Evolutionary conservation across 208 protist genomes (phyloP).

Genomic region (Entamoeba histolytica): DNA sequence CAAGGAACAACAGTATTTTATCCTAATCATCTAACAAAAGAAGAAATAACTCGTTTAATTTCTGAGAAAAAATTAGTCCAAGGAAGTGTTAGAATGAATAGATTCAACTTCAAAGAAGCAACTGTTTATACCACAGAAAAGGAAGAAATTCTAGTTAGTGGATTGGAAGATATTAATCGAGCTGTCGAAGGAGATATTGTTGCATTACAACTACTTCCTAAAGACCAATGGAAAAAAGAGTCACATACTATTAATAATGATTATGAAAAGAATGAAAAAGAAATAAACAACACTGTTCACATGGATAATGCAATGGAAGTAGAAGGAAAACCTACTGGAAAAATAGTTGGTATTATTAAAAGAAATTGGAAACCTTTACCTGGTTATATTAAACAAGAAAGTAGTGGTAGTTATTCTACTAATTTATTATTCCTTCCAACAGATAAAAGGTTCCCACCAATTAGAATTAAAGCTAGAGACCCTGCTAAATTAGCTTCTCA

Average conservation of each 20-base stretch:
- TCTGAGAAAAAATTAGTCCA: slow-evolving; percentile 13
- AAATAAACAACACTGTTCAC: not conserved
- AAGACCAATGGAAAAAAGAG: not conserved
- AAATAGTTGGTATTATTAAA: slow-evolving; percentile 26
- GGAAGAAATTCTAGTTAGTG: not conserved
- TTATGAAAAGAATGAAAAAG: not conserved
- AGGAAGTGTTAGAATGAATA: slow-evolving; percentile 21
- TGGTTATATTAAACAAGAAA: not conserved
- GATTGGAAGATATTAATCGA: slow-evolving; percentile 11
- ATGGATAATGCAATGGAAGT: not conserved
- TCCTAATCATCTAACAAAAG: slow-evolving; percentile 14
- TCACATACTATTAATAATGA: not conserved
- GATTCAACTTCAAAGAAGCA: slow-evolving; percentile 14
- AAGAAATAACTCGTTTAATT: slow-evolving; percentile 11
- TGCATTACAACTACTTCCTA: slow-evolving; percentile 16
- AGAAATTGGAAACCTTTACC: slow-evolving; percentile 15
- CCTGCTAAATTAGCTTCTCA: slow-evolving; percentile 47
- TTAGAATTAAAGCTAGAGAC: slow-evolving; percentile 2
- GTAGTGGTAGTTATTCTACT: not conserved
- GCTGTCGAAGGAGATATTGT: slow-evolving; percentile 24
- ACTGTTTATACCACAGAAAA: not conserved
- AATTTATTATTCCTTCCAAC: not conserved
- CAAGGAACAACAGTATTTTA: not conserved
- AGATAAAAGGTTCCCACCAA: not conserved
- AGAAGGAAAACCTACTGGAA: slow-evolving; percentile 1